Percentiles rank a stretch among this genome's conserved stretches.
Evolutionary conservation across 257 asterid species (phyloP).

Genomic region (Fraxinus americana): DNA sequence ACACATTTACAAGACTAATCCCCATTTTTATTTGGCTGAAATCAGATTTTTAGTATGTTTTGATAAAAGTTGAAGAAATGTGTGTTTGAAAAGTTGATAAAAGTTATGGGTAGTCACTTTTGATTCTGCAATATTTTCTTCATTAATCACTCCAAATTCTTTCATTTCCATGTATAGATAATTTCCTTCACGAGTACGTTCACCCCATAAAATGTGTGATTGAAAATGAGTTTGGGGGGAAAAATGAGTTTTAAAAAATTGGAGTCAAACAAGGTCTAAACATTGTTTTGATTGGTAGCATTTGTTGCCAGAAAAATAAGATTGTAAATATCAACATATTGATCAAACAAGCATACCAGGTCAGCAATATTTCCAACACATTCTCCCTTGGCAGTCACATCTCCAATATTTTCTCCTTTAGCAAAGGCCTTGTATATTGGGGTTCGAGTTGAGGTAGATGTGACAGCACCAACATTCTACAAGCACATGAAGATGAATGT

Average conservation of each 20-base stretch:
- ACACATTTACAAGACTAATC: not conserved
- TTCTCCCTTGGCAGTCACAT: slow-evolving; percentile 99
- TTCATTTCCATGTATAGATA: too few species aligned
- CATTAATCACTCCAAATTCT: too few species aligned
- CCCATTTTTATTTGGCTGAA: too few species aligned
- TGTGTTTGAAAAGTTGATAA: too few species aligned
- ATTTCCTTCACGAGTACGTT: too few species aligned
- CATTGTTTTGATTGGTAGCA: slow-evolving; percentile 17
- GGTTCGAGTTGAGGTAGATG: slow-evolving; percentile 96
- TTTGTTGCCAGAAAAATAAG: slow-evolving; percentile 17
- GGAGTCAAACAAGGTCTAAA: not conserved
- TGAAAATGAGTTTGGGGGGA: too few species aligned
- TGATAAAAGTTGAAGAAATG: too few species aligned
- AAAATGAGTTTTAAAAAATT: too few species aligned
- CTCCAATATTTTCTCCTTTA: slow-evolving; percentile 98
- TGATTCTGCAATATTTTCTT: too few species aligned
- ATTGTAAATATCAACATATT: slow-evolving; percentile 13
- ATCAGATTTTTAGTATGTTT: too few species aligned
- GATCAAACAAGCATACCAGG: slow-evolving; percentile 58
- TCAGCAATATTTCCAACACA: slow-evolving; percentile 96
- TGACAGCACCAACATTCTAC: slow-evolving; percentile 93
- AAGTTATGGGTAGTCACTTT: too few species aligned
- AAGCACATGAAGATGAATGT: slow-evolving; percentile 33
- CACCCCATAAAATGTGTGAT: too few species aligned
- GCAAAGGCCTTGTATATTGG: slow-evolving; percentile 99